A percentile compares a stretch with the other conserved stretches of the same genome.
These are phyloP conservation scores for Phytopythium litorale DNA, from an alignment of 352 stramenopile genomes.

Conservation along the genomic window DNA sequence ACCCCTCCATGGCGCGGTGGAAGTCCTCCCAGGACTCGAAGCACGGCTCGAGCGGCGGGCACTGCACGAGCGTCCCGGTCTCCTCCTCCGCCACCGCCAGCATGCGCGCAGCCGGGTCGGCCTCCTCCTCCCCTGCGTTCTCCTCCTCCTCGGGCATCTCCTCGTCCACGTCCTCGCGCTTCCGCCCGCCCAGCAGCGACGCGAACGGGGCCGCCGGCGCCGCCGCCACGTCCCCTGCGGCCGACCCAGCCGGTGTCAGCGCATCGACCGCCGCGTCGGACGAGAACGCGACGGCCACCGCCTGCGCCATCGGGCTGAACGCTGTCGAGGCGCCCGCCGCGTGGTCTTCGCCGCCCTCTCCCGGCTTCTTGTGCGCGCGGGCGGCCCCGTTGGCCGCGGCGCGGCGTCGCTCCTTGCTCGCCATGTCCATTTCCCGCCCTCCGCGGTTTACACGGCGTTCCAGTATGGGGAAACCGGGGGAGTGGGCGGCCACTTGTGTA, in stretches of 20 bases:
- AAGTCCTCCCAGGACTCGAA: slow-evolving; percentile 86
- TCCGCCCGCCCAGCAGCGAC: slow-evolving; percentile 55
- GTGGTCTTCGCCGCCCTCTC: slow-evolving; percentile 6
- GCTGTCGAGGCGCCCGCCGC: slow-evolving; percentile 5
- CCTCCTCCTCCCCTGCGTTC: slow-evolving; percentile 37
- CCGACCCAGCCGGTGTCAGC: slow-evolving; percentile 7
- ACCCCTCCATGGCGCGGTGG: slow-evolving; percentile 76
- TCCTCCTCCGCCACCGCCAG: slow-evolving; percentile 55
- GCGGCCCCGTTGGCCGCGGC: slow-evolving; percentile 13
- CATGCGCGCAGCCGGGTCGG: slow-evolving; percentile 26
- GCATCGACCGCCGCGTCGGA: neutral
- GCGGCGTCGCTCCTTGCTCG: slow-evolving; percentile 18
- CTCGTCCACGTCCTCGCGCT: slow-evolving; percentile 46
- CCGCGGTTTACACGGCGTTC: neutral
- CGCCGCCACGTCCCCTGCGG: slow-evolving; percentile 7
- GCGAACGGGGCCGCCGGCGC: slow-evolving; percentile 30
- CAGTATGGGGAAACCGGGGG: neutral
- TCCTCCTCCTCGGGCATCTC: slow-evolving; percentile 25
- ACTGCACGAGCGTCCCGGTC: slow-evolving; percentile 62
- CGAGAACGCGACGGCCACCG: slow-evolving; percentile 4
- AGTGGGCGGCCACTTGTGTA: neutral
- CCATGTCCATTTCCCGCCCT: slow-evolving; percentile 22
- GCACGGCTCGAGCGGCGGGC: slow-evolving; percentile 61
- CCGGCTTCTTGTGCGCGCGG: slow-evolving; percentile 15
- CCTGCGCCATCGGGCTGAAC: slow-evolving; percentile 3